Percentiles rank a stretch among this genome's conserved stretches.
phyloP scores from a whole-genome alignment of 805 yeast species.

The Starmerella apis region DNA sequence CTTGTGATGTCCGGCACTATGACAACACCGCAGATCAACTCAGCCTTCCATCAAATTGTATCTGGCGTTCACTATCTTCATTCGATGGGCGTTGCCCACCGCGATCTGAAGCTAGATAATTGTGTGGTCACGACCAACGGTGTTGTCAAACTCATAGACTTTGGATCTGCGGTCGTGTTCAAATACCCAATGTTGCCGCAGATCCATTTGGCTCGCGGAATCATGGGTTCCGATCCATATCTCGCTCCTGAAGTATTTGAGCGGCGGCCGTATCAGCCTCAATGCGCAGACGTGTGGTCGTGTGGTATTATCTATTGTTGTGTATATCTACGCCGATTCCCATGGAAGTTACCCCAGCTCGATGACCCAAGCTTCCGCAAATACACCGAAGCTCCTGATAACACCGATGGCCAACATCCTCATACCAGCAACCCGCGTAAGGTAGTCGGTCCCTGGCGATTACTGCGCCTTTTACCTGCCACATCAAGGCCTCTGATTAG shows the following conservation, averaged over 20 bases:
- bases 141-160: constrained; percentile 76
- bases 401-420: constrained; percentile 26
- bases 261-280: constrained; percentile 59
- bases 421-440: constrained; percentile 26
- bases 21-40: constrained; percentile 56
- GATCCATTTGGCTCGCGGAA: constrained; percentile 62
- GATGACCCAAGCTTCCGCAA: constrained; percentile 65
- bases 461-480: constrained; percentile 60
- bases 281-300: constrained; percentile 87
- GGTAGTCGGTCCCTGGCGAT: constrained; percentile 58
- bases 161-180: constrained; percentile 84
- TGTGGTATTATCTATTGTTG: constrained; percentile 86
- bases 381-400: constrained; percentile 34
- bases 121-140: constrained; percentile 75
- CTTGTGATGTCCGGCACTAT: constrained; percentile 82
- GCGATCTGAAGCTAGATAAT: constrained; percentile 86
- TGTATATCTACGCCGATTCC: constrained; percentile 75
- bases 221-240: constrained; percentile 94
- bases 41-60: constrained; percentile 74
- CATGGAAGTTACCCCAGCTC: constrained; percentile 87
- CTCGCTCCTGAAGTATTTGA: constrained; percentile 82
- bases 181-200: constrained; percentile 50
- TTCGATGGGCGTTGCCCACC: constrained; percentile 74
- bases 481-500: constrained; percentile 52
- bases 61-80: constrained; percentile 71